A percentile compares a stretch with the other conserved stretches of the same genome.
phyloP scores from a whole-genome alignment of 225 moss, liverwort and hornwort genomes.

The Antitrichia curtipendula region DNA sequence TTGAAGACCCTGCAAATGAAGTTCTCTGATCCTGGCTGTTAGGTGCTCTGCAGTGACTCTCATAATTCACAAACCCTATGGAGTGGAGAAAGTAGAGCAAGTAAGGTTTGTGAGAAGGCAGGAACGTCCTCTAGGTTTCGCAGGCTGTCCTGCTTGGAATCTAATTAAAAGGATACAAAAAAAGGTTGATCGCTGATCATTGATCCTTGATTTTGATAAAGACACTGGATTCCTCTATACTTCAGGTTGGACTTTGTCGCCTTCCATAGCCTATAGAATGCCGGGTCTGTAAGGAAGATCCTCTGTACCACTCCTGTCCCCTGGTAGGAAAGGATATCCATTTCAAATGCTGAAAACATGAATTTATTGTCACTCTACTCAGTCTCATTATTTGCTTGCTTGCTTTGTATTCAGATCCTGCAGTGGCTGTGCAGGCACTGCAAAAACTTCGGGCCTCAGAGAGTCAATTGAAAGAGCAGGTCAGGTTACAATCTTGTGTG shows the following conservation, averaged over 20 bases:
- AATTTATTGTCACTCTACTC: neutral
- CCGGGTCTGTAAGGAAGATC: neutral
- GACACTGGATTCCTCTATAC: neutral
- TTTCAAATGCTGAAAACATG: neutral
- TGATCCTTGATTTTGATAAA: neutral
- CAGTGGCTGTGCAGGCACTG: conserved; percentile 52
- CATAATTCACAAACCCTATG: neutral
- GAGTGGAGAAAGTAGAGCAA: neutral
- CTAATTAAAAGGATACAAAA: neutral
- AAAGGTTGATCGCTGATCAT: neutral
- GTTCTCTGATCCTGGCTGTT: neutral
- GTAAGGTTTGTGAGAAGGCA: neutral
- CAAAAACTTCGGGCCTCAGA: conserved; percentile 69
- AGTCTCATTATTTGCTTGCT: neutral
- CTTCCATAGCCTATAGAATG: neutral
- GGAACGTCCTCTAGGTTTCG: neutral
- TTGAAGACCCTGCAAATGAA: neutral
- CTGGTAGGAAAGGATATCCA: neutral
- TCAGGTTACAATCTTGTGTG: neutral
- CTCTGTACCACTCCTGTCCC: neutral
- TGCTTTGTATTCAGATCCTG: conserved; percentile 45
- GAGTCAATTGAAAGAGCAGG: conserved; percentile 71
- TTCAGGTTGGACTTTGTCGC: neutral
- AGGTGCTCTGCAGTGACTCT: neutral
- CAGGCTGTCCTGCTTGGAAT: neutral